Evolutionary conservation across 805 yeast species (phyloP).

Genomic region (Schwanniomyces sp.): DNA sequence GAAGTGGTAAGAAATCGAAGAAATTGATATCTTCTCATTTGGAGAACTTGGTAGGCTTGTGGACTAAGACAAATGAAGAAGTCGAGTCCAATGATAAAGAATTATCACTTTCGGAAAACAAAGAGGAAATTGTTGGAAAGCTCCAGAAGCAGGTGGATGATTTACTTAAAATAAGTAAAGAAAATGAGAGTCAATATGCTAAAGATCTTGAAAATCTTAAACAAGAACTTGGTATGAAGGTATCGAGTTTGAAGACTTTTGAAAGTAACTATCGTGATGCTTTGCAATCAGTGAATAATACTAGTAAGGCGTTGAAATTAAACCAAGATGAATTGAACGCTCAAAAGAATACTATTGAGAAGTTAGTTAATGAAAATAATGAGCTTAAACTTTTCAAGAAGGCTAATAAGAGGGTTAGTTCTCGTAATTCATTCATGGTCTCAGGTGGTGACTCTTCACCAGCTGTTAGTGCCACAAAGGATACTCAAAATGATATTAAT

Average conservation of each 20-base stretch:
- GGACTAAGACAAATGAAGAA: conserved; percentile 21
- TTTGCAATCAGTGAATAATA: conserved; percentile 66
- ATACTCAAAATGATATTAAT: conserved; percentile 6
- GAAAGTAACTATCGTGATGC: conserved; percentile 75
- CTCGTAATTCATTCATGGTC: conserved; percentile 28
- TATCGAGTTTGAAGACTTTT: conserved; percentile 30
- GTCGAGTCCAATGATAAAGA: conserved; percentile 4
- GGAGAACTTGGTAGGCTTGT: conserved; percentile 32
- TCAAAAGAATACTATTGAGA: conserved; percentile 55
- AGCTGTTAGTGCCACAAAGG: conserved; percentile 18
- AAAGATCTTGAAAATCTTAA: conserved; percentile 31
- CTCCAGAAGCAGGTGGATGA: conserved; percentile 60
- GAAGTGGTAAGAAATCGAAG: conserved; percentile 21
- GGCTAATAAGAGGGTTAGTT: conserved; percentile 36
- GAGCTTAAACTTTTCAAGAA: conserved; percentile 58
- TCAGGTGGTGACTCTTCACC: conserved; percentile 17
- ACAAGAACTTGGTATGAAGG: conserved; percentile 30
- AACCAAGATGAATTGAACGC: conserved; percentile 71
- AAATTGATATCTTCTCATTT: conserved; percentile 34
- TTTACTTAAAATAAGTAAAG: conserved; percentile 47
- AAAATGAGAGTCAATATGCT: conserved; percentile 35
- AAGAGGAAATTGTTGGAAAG: conserved; percentile 26
- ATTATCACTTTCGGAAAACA: conserved; percentile 6
- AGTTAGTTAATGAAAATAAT: conserved; percentile 64
- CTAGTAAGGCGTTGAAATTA: conserved; percentile 69